Evolutionary conservation across 2,329 filamentous ascomycete genomes (phyloP).

Genomic region (Colletotrichum sojae): DNA sequence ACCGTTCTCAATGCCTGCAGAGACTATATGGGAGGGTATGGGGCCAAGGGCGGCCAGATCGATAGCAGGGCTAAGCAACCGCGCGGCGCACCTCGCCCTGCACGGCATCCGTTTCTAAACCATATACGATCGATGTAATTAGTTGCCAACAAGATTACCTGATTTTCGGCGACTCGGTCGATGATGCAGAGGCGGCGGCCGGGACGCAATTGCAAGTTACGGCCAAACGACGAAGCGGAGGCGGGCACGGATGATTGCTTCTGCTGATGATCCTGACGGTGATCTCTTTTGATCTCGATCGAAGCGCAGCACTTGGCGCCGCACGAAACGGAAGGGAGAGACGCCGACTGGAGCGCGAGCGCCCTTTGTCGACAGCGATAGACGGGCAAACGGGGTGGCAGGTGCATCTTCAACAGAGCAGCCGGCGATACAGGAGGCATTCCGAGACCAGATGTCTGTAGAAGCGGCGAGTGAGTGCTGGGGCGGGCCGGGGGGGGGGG

Average conservation of each 20-base stretch:
- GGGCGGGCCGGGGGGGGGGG: too few species aligned
- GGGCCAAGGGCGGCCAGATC: slow-evolving; percentile 10
- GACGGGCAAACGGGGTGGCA: too few species aligned
- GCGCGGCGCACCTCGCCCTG: not conserved
- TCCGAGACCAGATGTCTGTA: not conserved
- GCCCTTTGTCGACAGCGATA: slow-evolving; percentile 4
- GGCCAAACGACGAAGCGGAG: not conserved
- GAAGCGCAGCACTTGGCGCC: not conserved
- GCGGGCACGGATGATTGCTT: not conserved
- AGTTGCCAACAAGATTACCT: too few species aligned
- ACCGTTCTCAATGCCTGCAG: slow-evolving; percentile 3
- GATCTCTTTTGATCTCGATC: slow-evolving; percentile 13
- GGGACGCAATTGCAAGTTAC: not conserved
- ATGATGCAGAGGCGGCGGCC: slow-evolving; percentile 18
- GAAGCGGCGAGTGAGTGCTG: slow-evolving; percentile 16
- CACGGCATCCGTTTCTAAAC: not conserved
- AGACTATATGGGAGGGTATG: too few species aligned
- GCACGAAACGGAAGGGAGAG: slow-evolving; percentile 1
- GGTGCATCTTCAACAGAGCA: slow-evolving; percentile 2
- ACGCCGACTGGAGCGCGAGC: slow-evolving; percentile 12
- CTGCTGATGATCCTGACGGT: not conserved
- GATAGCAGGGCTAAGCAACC: not conserved
- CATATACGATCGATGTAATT: too few species aligned
- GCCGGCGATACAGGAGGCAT: slow-evolving; percentile 1
- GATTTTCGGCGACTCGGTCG: not conserved